These are phyloP conservation scores for Coemansia pectinata DNA, from an alignment of 192 early-diverging fungal species.

Conservation along the genomic window DNA sequence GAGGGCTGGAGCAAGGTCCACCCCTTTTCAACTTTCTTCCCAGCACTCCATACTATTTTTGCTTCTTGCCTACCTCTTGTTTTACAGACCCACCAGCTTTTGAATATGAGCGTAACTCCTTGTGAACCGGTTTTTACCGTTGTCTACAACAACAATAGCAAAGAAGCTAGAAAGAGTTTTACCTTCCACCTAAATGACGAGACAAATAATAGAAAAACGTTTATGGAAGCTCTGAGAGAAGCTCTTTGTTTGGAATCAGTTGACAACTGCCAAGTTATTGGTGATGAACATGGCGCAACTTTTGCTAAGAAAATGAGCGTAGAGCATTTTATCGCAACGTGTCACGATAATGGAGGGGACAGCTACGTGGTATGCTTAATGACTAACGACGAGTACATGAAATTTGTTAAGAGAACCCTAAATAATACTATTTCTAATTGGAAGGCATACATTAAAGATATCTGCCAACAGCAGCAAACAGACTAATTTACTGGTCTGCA, in stretches of 20 bases:
- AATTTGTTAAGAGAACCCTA: no score
- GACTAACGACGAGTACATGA: not conserved
- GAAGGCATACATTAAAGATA: not conserved
- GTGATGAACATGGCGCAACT: no score
- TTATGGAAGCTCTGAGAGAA: no score
- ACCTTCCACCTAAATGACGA: not conserved
- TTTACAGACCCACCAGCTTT: not conserved
- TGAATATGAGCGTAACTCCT: not conserved
- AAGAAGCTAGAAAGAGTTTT: not conserved
- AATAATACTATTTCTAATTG: not conserved
- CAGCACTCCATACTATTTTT: not conserved
- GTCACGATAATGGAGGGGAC: no score
- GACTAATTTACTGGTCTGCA: not conserved
- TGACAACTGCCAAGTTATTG: no score
- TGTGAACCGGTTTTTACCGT: not conserved
- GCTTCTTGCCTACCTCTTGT: not conserved
- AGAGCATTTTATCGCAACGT: no score
- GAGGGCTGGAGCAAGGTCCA: not conserved
- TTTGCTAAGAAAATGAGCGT: no score
- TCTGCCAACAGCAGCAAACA: not conserved
- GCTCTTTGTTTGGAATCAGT: no score
- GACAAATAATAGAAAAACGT: no score
- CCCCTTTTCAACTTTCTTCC: not conserved
- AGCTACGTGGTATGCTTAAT: not conserved
- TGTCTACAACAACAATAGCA: not conserved